Conservation (phyloP, 768 basidiomycete species). For the Tephrocybe sp. region DNA sequence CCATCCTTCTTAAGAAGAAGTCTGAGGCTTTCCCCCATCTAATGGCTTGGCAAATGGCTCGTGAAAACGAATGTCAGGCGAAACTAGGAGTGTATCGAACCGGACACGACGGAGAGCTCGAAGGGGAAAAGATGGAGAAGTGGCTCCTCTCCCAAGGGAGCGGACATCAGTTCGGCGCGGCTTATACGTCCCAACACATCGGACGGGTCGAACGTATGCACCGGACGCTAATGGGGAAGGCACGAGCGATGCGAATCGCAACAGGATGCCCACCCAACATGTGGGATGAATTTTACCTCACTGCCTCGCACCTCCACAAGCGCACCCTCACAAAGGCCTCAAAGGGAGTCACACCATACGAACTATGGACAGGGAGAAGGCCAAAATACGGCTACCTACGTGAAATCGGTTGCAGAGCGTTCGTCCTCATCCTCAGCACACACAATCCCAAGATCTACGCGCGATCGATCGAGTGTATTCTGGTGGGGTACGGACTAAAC, state of each 20-base stretch:
- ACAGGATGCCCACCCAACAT: slow-evolving; percentile 18
- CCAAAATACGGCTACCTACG: slow-evolving; percentile 28
- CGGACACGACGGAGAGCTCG: slow-evolving; percentile 25
- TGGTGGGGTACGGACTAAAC: slow-evolving; percentile 33
- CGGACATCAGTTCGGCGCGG: slow-evolving; percentile 19
- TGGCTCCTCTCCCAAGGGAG: slow-evolving; percentile 17
- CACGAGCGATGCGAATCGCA: slow-evolving; percentile 23
- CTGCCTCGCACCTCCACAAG: slow-evolving; percentile 15
- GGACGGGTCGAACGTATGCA: slow-evolving; percentile 32
- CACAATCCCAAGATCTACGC: slow-evolving; percentile 25
- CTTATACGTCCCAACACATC: slow-evolving; percentile 32
- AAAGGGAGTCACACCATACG: slow-evolving; percentile 17
- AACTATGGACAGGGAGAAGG: slow-evolving; percentile 18
- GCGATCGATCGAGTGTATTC: slow-evolving; percentile 29
- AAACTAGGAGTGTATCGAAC: slow-evolving; percentile 1
- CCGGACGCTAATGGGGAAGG: slow-evolving; percentile 26
- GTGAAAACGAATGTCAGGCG: slow-evolving; percentile 13
- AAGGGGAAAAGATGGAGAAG: slow-evolving; percentile 4
- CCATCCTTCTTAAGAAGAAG: too few relatives aligned
- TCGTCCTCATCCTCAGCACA: slow-evolving; percentile 30
- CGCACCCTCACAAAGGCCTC: slow-evolving; percentile 2
- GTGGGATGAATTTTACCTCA: slow-evolving; percentile 28
- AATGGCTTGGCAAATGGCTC: too few relatives aligned
- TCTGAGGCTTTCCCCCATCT: too few relatives aligned
- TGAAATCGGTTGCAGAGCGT: slow-evolving; percentile 32